Percentiles rank a stretch among this genome's conserved stretches.
These are phyloP conservation scores for Phyllosticta paracitricarpa DNA, from an alignment of 2,329 filamentous ascomycete species.

Conservation along the genomic window DNA sequence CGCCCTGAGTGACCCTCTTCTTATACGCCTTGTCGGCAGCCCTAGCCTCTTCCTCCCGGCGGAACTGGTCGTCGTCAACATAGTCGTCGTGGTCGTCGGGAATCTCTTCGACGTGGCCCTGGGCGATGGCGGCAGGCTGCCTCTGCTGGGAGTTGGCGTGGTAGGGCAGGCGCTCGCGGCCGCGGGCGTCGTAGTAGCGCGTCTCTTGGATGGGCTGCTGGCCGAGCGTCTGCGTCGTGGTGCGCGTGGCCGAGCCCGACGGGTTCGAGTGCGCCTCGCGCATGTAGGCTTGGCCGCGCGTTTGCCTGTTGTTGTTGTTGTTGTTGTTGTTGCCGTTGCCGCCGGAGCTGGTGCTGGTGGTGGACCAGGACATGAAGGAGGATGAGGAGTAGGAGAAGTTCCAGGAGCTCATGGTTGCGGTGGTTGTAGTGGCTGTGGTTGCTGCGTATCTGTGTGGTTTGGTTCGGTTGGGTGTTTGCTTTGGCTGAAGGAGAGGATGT, in stretches of 20 bases:
- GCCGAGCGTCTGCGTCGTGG: constrained; percentile 20
- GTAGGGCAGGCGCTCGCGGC: constrained; percentile 17
- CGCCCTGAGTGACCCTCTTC: neutral
- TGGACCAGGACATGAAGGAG: constrained; percentile 2
- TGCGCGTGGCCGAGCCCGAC: constrained; percentile 19
- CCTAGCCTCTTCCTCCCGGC: neutral
- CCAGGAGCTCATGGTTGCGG: constrained; percentile 1
- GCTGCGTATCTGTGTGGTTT: neutral
- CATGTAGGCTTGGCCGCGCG: constrained; percentile 15
- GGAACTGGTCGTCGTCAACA: neutral
- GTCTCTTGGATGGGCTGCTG: constrained; percentile 19
- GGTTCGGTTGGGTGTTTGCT: neutral
- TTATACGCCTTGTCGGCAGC: neutral
- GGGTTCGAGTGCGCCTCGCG: constrained; percentile 17
- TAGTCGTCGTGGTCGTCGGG: constrained; percentile 1
- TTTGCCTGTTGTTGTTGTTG: constrained; percentile 14
- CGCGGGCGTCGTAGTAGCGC: constrained; percentile 20
- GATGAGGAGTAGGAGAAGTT: neutral
- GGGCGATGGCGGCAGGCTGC: neutral
- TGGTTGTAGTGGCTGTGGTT: neutral
- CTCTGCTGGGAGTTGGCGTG: neutral
- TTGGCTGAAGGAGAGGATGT: neutral
- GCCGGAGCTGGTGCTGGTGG: constrained; percentile 13
- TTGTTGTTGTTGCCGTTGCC: constrained; percentile 16
- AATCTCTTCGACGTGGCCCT: constrained; percentile 4